Evolutionary conservation across 805 yeast genomes (phyloP), one percentile per base, ranked within the genome.

Genomic region (Phaffomyces antillensis): DNA sequence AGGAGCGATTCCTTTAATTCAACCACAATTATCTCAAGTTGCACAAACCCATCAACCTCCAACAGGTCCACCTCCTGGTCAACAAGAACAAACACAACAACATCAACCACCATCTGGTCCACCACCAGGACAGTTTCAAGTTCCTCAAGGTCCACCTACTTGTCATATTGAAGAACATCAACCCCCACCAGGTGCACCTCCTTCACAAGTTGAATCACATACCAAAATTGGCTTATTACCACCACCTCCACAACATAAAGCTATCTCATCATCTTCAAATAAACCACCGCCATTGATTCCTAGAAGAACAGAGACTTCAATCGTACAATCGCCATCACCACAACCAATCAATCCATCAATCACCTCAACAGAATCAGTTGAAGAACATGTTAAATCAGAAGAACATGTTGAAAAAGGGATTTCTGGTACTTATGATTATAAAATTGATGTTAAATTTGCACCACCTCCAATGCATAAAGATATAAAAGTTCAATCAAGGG

Each of bases 401-500:
- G 47, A 42, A n/a, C 50, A 48, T 11, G 45, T 46, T 16, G 40
- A 44, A 3, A 54, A 49, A n/a, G 58, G 62, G 15, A 58, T 71
- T 36, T 56, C 71, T 4, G 72, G 72, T 0, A 18, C 48, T 7
- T 64, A 64, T 45, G 53, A 61, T 30, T 58, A 69, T 43, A 49
- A 64, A 12, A 66, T 70, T 12, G 55, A 52, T 32, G 55, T 54
- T 12, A 52, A 50, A 25, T 51, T 61, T 54, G 62, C 61, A 20
- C 66, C 69, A 9, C 69, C 69, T 9, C 68, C 68, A 44, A 53
- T 46, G n/a, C 67, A 59, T 16, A 43, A 26, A 11, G 53, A 50
- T 30, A 7, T 31, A 7, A 23, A 12, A 16, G 17, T n/a, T 33
- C 15, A 24, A 11, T 31, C 16, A 26, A 28, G 20, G 38, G 28